A percentile compares a stretch with the other conserved stretches of the same genome.
Evolutionary conservation across 1,284 basidiomycete genomes (phyloP).

Genomic region (Tranzscheliella williamsii): DNA sequence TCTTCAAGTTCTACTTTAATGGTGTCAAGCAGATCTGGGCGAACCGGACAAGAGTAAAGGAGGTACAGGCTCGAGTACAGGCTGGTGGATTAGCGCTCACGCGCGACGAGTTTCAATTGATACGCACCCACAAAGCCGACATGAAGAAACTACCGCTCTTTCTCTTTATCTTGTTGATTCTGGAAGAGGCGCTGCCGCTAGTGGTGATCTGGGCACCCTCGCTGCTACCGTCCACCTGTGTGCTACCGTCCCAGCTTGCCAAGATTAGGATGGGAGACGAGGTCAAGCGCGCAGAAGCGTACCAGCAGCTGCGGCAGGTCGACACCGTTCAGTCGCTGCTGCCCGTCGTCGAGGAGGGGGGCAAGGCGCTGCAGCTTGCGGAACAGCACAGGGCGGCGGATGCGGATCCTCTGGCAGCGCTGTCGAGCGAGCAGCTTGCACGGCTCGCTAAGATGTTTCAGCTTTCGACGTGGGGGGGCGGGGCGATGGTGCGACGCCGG

Average conservation of each 20-base stretch:
- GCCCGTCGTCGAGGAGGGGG: slow-evolving; percentile 5
- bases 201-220: slow-evolving; percentile 82
- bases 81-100: slow-evolving; percentile 20
- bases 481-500: slow-evolving; percentile 25
- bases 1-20: slow-evolving; percentile 58
- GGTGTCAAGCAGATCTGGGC: slow-evolving; percentile 59
- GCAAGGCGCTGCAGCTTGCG: not conserved
- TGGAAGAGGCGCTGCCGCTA: slow-evolving; percentile 81
- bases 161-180: slow-evolving; percentile 72
- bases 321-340: slow-evolving; percentile 22
- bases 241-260: slow-evolving; percentile 76
- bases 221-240: slow-evolving; percentile 81
- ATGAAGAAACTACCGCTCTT: slow-evolving; percentile 75
- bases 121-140: slow-evolving; percentile 46
- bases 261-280: slow-evolving; percentile 54
- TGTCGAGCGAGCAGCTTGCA: slow-evolving; percentile 13
- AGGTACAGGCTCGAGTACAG: slow-evolving; percentile 25
- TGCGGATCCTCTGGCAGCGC: slow-evolving; percentile 6
- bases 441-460: slow-evolving; percentile 37
- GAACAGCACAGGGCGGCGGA: slow-evolving; percentile 1
- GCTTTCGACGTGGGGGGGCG: slow-evolving; percentile 44
- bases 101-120: slow-evolving; percentile 46
- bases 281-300: slow-evolving; percentile 40
- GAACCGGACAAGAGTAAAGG: slow-evolving; percentile 39
- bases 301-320: slow-evolving; percentile 8